Percentiles rank a stretch among this genome's conserved stretches.
Evolutionary conservation across 2,329 filamentous ascomycete genomes (phyloP).

Genomic region (Aspergillus luchuensis): DNA sequence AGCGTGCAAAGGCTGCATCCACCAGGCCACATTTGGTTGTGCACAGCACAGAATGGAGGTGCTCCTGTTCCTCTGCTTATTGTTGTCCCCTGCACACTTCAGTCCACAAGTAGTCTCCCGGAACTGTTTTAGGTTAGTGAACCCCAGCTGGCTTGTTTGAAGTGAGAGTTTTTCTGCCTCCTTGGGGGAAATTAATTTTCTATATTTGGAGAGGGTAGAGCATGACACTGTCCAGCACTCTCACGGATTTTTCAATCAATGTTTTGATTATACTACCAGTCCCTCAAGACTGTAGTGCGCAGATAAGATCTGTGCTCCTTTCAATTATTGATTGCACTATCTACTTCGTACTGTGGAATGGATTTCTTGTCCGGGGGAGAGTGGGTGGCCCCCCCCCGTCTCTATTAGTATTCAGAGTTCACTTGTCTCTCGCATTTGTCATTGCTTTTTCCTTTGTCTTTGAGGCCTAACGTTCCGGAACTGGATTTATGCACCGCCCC

Average conservation of each 20-base stretch:
- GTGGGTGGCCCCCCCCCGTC: not conserved
- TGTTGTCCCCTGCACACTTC: not conserved
- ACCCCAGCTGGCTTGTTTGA: constrained; percentile 2
- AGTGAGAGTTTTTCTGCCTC: not conserved
- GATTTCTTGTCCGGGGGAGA: not conserved
- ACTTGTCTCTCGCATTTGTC: not conserved
- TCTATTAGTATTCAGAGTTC: not conserved
- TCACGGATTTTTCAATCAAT: not conserved
- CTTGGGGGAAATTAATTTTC: constrained; percentile 8
- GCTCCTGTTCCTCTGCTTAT: not conserved
- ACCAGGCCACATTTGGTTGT: not conserved
- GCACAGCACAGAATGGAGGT: not conserved
- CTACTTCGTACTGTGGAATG: not conserved
- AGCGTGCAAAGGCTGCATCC: constrained; percentile 1
- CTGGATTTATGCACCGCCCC: constrained; percentile 1
- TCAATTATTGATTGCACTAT: constrained; percentile 4
- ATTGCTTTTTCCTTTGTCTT: not conserved
- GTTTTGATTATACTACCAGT: not conserved
- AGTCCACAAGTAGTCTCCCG: not conserved
- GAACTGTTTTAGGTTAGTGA: not conserved
- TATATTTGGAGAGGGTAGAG: constrained; percentile 5
- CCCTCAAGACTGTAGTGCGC: not conserved
- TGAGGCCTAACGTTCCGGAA: not conserved
- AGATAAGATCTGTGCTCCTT: constrained; percentile 7
- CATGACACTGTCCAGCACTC: not conserved